Evolutionary conservation across 2,329 filamentous ascomycete species (phyloP).

Genomic region (Orbilia brochopaga): DNA sequence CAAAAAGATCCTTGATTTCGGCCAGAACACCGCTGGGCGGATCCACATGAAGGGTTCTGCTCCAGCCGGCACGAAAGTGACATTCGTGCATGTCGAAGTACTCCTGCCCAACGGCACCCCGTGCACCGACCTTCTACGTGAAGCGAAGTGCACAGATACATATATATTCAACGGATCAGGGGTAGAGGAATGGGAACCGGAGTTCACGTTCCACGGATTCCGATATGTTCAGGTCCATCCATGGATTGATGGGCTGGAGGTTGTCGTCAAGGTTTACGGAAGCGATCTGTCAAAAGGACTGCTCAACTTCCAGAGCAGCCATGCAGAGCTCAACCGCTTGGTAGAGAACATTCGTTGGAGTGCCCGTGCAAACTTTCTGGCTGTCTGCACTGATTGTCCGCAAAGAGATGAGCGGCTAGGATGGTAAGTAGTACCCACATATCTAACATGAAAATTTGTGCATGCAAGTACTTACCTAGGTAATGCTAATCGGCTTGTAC

Average conservation of each 20-base stretch:
- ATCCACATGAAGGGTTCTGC: slow-evolving; percentile 27
- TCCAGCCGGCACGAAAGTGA: slow-evolving; percentile 22
- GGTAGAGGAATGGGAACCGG: slow-evolving; percentile 59
- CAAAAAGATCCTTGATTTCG: slow-evolving; percentile 39
- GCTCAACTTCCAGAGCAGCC: slow-evolving; percentile 64
- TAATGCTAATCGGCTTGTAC: background rate
- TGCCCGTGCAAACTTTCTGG: slow-evolving; percentile 67
- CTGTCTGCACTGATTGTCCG: slow-evolving; percentile 66
- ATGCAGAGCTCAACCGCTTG: slow-evolving; percentile 63
- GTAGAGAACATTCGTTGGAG: slow-evolving; percentile 65
- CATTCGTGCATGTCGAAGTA: slow-evolving; percentile 32
- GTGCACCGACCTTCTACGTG: slow-evolving; percentile 29
- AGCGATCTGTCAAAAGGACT: slow-evolving; percentile 62
- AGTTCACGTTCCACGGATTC: slow-evolving; percentile 65
- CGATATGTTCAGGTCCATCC: slow-evolving; percentile 63
- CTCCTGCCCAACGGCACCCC: slow-evolving; percentile 27
- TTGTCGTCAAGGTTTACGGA: slow-evolving; percentile 61
- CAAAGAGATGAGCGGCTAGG: slow-evolving; percentile 65
- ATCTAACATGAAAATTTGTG: too few species aligned
- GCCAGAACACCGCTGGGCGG: slow-evolving; percentile 37
- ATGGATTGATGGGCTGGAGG: slow-evolving; percentile 57
- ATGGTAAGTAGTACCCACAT: slow-evolving; percentile 66
- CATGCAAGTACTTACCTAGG: too few species aligned
- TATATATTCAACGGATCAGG: slow-evolving; percentile 40
- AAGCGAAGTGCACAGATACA: slow-evolving; percentile 37